phyloP scores from a whole-genome alignment of 352 stramenopile species.

The Phytopythium sindhum region DNA sequence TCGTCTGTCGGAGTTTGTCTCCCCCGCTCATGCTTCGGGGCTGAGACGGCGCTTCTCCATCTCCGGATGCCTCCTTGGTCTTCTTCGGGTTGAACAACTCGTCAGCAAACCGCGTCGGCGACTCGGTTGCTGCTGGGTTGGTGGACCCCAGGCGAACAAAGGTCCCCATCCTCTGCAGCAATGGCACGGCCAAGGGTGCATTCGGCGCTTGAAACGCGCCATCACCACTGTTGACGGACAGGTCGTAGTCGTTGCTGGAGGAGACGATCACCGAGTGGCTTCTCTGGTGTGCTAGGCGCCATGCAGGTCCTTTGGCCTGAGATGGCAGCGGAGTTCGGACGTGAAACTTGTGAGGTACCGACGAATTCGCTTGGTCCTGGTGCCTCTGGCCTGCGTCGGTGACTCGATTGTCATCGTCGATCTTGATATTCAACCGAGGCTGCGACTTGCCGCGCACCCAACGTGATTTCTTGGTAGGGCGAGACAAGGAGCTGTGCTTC shows the following conservation, averaged over 20 bases:
- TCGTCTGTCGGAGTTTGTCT: neutral
- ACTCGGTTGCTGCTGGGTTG: slow-evolving; percentile 5
- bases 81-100: slow-evolving; percentile 15
- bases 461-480: neutral
- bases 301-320: neutral
- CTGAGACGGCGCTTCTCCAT: neutral
- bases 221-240: neutral
- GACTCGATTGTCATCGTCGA: neutral
- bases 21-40: neutral
- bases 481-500: neutral
- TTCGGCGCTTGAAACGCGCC: neutral
- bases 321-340: neutral
- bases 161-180: slow-evolving; percentile 19
- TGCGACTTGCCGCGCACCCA: slow-evolving; percentile 3
- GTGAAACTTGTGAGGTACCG: neutral
- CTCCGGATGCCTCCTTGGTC: neutral
- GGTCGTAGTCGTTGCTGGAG: neutral
- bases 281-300: neutral
- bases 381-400: too few species aligned
- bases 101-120: slow-evolving; percentile 25
- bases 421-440: neutral
- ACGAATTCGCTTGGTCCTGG: neutral
- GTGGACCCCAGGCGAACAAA: slow-evolving; percentile 11
- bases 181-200: neutral
- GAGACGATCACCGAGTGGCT: slow-evolving; percentile 1